A percentile compares a stretch with the other conserved stretches of the same genome.
phyloP scores from a whole-genome alignment of 768 basidiomycete species.

The Xerocomus potaroensis region DNA sequence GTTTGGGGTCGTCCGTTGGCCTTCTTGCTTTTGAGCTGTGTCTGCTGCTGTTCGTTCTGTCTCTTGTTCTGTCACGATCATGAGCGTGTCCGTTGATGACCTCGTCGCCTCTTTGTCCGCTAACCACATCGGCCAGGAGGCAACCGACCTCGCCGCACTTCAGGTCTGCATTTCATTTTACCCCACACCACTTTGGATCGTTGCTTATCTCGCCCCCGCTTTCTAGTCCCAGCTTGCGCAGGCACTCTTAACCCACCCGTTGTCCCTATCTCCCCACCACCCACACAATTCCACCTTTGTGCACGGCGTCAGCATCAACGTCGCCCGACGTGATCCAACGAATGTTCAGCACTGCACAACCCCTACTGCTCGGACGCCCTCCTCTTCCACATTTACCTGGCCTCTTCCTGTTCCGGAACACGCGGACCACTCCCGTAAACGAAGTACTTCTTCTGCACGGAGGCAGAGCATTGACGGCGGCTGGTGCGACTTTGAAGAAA shows the following conservation, averaged over 20 bases:
- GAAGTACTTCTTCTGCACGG: conserved; percentile 26
- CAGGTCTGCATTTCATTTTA: conserved; percentile 34
- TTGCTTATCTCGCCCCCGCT: conserved; percentile 15
- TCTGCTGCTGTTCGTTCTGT: background rate
- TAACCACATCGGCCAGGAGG: conserved; percentile 51
- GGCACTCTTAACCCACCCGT: conserved; percentile 35
- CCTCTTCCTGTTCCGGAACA: conserved; percentile 22
- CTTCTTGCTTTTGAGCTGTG: conserved; percentile 12
- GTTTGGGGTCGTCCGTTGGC: conserved; percentile 19
- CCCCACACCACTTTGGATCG: conserved; percentile 12
- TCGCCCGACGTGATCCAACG: conserved; percentile 29
- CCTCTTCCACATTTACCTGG: conserved; percentile 29
- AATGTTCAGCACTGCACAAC: conserved; percentile 39
- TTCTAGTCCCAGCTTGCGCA: conserved; percentile 44
- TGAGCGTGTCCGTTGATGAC: conserved; percentile 49
- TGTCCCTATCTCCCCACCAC: conserved; percentile 19
- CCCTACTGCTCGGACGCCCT: conserved; percentile 36
- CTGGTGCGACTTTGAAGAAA: conserved; percentile 34
- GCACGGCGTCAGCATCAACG: conserved; percentile 18
- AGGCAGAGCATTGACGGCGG: conserved; percentile 24
- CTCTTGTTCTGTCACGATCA: conserved; percentile 22
- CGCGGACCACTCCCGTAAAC: conserved; percentile 22
- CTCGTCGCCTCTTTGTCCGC: conserved; percentile 44
- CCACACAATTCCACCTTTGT: conserved; percentile 16
- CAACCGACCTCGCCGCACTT: conserved; percentile 45